phyloP scores from a whole-genome alignment of 768 basidiomycete genomes.

The Lentinus tigrinus region DNA sequence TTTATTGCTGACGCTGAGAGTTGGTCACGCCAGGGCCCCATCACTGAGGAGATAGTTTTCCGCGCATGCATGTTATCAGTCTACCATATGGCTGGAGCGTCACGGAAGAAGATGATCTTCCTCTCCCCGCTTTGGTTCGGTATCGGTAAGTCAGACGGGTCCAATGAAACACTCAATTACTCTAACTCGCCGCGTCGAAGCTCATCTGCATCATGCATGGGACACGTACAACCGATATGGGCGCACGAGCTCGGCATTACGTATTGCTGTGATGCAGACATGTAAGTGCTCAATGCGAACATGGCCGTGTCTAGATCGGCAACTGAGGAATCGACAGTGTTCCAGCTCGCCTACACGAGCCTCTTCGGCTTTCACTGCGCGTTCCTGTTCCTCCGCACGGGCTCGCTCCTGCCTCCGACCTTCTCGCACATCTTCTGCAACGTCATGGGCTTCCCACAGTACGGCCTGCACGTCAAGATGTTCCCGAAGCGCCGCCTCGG shows the following conservation, averaged over 20 bases:
- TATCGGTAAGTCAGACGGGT: constrained; percentile 54
- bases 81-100: constrained; percentile 64
- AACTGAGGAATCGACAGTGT: constrained; percentile 45
- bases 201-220: constrained; percentile 91
- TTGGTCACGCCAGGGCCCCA: constrained; percentile 61
- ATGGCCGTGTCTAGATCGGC: constrained; percentile 7
- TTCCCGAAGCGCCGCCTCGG: constrained; percentile 53
- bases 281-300: constrained; percentile 38
- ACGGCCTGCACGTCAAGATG: constrained; percentile 50
- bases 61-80: constrained; percentile 78
- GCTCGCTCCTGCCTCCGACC: constrained; percentile 77
- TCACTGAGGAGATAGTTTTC: constrained; percentile 93
- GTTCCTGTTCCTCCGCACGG: constrained; percentile 83
- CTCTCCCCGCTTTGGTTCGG: constrained; percentile 87
- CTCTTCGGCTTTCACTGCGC: constrained; percentile 88
- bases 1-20: background rate
- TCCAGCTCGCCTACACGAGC: constrained; percentile 90
- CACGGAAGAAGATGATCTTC: constrained; percentile 64
- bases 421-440: constrained; percentile 91
- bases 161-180: background rate
- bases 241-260: constrained; percentile 58
- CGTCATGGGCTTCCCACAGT: constrained; percentile 84
- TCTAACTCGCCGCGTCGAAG: constrained; percentile 38
- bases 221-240: constrained; percentile 81
- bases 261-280: constrained; percentile 54